These are phyloP conservation scores for Cymbidium sinense DNA, from an alignment of 106 monocot species.

Conservation along the genomic window DNA sequence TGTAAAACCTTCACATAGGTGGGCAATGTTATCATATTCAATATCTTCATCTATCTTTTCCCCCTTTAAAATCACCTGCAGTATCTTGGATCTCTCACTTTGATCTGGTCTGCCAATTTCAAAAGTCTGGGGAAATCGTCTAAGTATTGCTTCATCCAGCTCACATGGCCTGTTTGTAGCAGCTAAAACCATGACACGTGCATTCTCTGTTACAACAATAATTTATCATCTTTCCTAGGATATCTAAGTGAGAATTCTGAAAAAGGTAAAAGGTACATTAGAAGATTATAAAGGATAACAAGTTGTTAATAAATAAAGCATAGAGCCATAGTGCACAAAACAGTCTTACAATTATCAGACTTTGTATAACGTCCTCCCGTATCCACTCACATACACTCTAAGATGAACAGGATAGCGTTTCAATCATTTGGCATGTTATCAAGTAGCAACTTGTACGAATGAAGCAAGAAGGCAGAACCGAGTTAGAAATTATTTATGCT, in stretches of 20 bases:
- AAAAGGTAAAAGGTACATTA: neutral
- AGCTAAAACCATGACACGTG: conserved; percentile 94
- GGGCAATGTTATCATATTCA: conserved; percentile 69
- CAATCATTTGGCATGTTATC: neutral
- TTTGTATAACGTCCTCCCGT: neutral
- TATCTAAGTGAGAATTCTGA: neutral
- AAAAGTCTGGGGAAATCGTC: conserved; percentile 87
- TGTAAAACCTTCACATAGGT: conserved; percentile 75
- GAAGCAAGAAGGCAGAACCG: neutral
- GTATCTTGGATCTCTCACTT: conserved; percentile 81
- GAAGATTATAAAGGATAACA: neutral
- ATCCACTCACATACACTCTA: neutral
- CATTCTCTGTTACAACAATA: conserved; percentile 41
- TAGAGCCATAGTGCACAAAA: neutral
- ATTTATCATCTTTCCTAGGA: neutral
- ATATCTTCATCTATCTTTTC: conserved; percentile 67
- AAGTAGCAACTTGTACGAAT: neutral
- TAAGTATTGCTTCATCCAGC: conserved; percentile 90
- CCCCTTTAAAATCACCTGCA: conserved; percentile 83
- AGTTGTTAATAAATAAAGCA: neutral
- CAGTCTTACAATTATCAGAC: neutral
- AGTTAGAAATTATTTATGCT: neutral
- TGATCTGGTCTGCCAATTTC: conserved; percentile 81
- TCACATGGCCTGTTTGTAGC: conserved; percentile 93
- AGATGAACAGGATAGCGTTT: neutral